phyloP scores from a whole-genome alignment of 805 yeast genomes.

The Pichia rugopelliculosa region DNA sequence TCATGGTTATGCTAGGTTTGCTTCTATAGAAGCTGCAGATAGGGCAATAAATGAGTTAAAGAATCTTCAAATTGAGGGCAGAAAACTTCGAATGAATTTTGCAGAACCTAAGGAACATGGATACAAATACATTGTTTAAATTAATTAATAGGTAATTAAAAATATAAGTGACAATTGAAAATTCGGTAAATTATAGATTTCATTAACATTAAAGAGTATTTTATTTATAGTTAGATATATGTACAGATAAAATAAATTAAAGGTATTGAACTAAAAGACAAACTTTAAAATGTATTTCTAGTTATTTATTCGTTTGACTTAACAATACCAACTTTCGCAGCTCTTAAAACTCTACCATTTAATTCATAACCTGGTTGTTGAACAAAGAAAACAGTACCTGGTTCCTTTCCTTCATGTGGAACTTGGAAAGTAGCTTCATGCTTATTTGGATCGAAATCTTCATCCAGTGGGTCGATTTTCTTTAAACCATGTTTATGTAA shows the following conservation, averaged over 20 bases:
- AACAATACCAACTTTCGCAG: conserved; percentile 94
- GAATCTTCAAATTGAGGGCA: conserved; percentile 37
- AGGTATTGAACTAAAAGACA: background rate
- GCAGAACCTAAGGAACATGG: conserved; percentile 21
- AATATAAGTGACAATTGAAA: too few relatives aligned
- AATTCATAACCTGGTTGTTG: conserved; percentile 85
- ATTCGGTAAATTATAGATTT: background rate
- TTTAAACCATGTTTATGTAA: conserved; percentile 70
- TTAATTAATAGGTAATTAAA: background rate
- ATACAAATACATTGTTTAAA: conserved; percentile 22
- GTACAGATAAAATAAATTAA: background rate
- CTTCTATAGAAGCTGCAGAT: conserved; percentile 32
- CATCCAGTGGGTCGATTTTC: conserved; percentile 78
- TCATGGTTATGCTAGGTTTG: conserved; percentile 58
- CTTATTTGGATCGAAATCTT: conserved; percentile 79
- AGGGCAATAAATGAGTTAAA: conserved; percentile 39
- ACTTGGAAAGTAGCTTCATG: conserved; percentile 92
- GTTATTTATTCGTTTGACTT: conserved; percentile 38
- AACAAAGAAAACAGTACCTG: conserved; percentile 88
- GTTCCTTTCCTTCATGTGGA: conserved; percentile 79
- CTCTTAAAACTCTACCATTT: conserved; percentile 83
- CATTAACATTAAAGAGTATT: background rate
- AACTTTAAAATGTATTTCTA: background rate
- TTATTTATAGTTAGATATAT: background rate
- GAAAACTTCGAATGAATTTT: conserved; percentile 31